Conservation (phyloP, 495 filamentous ascomycete genomes). For the Massariosphaeria phaeospora region DNA sequence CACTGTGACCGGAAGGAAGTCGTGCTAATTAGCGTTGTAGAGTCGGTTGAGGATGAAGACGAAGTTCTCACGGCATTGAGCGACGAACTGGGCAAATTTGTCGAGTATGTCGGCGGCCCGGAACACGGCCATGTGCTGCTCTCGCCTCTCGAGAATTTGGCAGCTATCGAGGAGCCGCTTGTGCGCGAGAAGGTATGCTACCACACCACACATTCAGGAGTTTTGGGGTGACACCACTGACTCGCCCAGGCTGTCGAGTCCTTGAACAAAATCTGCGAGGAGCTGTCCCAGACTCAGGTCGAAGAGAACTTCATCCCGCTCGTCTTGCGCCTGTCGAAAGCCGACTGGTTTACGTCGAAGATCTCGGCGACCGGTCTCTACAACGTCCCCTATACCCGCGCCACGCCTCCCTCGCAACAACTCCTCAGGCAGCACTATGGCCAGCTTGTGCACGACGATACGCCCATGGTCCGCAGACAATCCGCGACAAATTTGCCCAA, state of each 20-base stretch:
- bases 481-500: conserved; percentile 94
- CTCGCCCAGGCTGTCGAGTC: conserved; percentile 82
- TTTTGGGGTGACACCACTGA: conserved; percentile 1
- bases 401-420: conserved; percentile 77
- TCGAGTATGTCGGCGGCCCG: conserved; percentile 95
- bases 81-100: conserved; percentile 91
- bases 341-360: conserved; percentile 99
- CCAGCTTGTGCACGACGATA: conserved; percentile 92
- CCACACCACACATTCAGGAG: no score
- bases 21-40: conserved; percentile 44
- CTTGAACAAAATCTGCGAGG: conserved; percentile 94
- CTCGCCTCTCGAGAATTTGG: conserved; percentile 94
- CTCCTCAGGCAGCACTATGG: conserved; percentile 84
- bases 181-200: conserved; percentile 85
- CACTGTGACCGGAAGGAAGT: conserved; percentile 1
- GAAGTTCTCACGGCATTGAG: conserved; percentile 95
- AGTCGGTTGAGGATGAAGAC: conserved; percentile 98
- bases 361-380: conserved; percentile 96
- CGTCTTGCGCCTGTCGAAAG: conserved; percentile 90
- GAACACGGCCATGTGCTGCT: conserved; percentile 92
- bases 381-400: conserved; percentile 84
- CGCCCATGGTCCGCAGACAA: conserved; percentile 96
- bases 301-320: conserved; percentile 96
- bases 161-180: conserved; percentile 95
- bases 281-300: conserved; percentile 84